phyloP scores from a whole-genome alignment of 225 moss, liverwort and hornwort genomes.

The Bryoerythrophyllum caledonicum region DNA sequence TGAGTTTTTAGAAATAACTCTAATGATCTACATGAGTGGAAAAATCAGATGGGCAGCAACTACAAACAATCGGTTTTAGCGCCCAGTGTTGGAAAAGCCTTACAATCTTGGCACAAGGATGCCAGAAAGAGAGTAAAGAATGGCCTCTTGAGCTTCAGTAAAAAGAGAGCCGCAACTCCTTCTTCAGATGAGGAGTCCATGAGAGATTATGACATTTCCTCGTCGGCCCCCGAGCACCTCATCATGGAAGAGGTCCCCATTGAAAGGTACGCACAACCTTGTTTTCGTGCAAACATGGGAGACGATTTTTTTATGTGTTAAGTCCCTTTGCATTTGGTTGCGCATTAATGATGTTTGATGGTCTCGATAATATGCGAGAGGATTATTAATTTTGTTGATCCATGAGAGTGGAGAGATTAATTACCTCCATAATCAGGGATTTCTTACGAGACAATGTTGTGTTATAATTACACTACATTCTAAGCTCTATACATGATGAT shows the following conservation, averaged over 20 bases:
- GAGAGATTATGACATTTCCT: background rate
- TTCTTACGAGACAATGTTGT: too few species aligned
- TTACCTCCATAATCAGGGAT: too few species aligned
- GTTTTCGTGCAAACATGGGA: too few species aligned
- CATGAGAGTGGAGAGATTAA: too few species aligned
- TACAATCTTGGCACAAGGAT: slow-evolving; percentile 10
- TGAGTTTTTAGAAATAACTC: too few species aligned
- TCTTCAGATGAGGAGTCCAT: background rate
- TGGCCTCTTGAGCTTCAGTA: background rate
- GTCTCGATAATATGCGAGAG: too few species aligned
- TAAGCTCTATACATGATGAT: too few species aligned
- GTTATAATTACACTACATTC: too few species aligned
- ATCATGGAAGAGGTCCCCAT: background rate
- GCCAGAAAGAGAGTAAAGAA: slow-evolving; percentile 8
- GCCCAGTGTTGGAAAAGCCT: slow-evolving; percentile 1
- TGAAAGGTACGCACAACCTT: background rate
- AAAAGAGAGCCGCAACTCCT: background rate
- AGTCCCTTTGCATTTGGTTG: too few species aligned
- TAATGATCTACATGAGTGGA: background rate
- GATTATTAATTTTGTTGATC: too few species aligned
- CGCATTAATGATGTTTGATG: too few species aligned
- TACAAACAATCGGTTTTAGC: slow-evolving; percentile 2
- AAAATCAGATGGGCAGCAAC: slow-evolving; percentile 15
- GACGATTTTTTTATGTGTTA: too few species aligned
- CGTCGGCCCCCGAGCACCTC: background rate